phyloP scores from a whole-genome alignment of 257 asterid genomes.

The Solanum lycopersicoides region DNA sequence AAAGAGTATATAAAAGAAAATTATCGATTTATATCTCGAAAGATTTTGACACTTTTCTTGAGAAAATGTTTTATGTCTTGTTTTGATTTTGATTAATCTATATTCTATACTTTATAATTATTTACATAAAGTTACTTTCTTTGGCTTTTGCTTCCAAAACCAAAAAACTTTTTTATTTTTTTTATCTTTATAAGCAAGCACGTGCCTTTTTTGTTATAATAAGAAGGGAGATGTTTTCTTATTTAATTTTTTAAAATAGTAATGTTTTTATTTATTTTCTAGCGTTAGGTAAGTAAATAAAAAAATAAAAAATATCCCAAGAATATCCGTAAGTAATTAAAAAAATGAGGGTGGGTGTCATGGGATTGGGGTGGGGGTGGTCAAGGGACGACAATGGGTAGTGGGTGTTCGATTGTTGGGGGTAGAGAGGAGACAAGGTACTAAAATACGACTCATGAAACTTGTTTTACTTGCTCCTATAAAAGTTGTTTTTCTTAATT shows the following conservation, averaged over 20 bases:
- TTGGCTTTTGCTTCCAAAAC: neutral
- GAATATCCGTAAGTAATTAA: neutral
- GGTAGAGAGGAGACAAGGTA: neutral
- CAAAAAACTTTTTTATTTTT: neutral
- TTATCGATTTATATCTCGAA: neutral
- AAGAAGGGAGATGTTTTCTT: neutral
- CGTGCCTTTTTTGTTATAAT: neutral
- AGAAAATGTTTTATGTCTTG: neutral
- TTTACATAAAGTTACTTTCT: neutral
- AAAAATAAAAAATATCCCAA: too few species aligned
- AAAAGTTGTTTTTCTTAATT: neutral
- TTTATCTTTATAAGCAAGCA: neutral
- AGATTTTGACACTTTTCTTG: neutral
- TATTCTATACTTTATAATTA: neutral
- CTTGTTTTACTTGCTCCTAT: neutral
- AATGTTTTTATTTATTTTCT: too few species aligned
- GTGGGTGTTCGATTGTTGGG: neutral
- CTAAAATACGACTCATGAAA: neutral
- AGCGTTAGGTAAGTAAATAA: neutral
- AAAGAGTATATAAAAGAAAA: neutral
- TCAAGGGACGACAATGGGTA: neutral
- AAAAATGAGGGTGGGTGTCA: neutral
- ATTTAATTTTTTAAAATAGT: neutral
- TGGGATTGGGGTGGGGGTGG: neutral
- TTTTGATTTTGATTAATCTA: neutral